Percentiles rank a stretch among this genome's conserved stretches.
phyloP scores from a whole-genome alignment of 208 protist genomes.

The Angomonas ambiguus region DNA sequence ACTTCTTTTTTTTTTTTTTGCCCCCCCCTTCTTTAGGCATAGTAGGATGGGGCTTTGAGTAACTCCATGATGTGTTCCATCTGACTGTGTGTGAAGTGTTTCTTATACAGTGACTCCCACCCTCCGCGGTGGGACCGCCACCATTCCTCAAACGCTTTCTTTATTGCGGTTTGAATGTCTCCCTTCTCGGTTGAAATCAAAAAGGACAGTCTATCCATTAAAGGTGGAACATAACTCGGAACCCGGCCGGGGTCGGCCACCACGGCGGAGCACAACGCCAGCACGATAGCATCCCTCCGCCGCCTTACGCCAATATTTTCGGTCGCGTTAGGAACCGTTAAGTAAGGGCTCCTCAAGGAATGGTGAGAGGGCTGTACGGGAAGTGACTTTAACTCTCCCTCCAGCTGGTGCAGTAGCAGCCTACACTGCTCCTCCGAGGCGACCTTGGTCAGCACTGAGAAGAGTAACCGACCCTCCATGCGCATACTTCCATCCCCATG shows the following conservation, averaged over 20 bases:
- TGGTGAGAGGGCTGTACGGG: background rate
- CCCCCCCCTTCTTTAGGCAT: too few relatives aligned
- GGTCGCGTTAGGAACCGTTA: background rate
- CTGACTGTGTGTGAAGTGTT: constrained; percentile 50
- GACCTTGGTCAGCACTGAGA: constrained; percentile 65
- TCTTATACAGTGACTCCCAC: constrained; percentile 64
- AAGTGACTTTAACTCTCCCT: constrained; percentile 32
- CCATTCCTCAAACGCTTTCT: constrained; percentile 67
- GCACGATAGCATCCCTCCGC: constrained; percentile 41
- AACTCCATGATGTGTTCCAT: constrained; percentile 43
- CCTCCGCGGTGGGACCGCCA: constrained; percentile 68
- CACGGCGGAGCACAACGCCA: constrained; percentile 60
- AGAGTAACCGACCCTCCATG: constrained; percentile 31
- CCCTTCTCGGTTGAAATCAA: constrained; percentile 26
- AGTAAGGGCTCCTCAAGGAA: background rate
- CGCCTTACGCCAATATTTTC: constrained; percentile 8
- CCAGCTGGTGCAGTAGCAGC: constrained; percentile 32
- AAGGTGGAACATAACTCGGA: constrained; percentile 43
- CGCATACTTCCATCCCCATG: constrained; percentile 49
- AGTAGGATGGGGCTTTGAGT: constrained; percentile 49
- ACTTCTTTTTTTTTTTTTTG: constrained; percentile 11
- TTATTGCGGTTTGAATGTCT: constrained; percentile 45
- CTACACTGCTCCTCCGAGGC: constrained; percentile 57
- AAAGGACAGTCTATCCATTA: constrained; percentile 48
- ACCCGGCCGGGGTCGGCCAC: constrained; percentile 42